phyloP scores from a whole-genome alignment of 83 land plant genomes.

The Larix sibirica region DNA sequence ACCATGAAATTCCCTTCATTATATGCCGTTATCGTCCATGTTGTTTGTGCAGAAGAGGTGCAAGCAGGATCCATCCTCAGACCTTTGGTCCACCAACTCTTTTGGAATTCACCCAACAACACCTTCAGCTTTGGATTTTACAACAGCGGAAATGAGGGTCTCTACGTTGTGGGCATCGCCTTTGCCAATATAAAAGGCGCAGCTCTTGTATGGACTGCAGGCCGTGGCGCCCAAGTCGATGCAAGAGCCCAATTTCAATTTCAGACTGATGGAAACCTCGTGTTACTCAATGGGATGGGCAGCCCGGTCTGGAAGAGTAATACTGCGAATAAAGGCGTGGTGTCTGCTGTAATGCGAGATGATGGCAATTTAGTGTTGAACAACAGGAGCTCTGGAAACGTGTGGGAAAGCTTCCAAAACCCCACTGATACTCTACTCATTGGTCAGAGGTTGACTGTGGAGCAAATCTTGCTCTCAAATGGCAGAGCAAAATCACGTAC shows the following conservation, averaged over 20 bases:
- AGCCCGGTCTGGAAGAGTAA: constrained; percentile 37
- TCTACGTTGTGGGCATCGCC: constrained; percentile 28
- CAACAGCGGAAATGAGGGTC: background rate
- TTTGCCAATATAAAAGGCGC: constrained; percentile 4
- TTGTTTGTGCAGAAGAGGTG: constrained; percentile 9
- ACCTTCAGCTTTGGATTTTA: constrained; percentile 38
- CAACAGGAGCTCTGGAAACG: constrained; percentile 10
- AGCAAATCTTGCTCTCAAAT: constrained; percentile 26
- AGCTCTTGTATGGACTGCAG: constrained; percentile 44
- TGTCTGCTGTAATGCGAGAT: constrained; percentile 35
- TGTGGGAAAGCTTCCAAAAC: constrained; percentile 56
- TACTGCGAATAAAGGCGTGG: constrained; percentile 35
- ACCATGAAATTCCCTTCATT: too few relatives aligned
- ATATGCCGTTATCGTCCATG: too few relatives aligned
- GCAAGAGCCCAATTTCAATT: constrained; percentile 26
- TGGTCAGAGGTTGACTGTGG: constrained; percentile 33
- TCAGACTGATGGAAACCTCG: constrained; percentile 38
- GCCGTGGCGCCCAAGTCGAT: constrained; percentile 20
- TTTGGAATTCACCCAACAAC: constrained; percentile 39
- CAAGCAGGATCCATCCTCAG: constrained; percentile 32
- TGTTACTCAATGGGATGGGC: constrained; percentile 34
- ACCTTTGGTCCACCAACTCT: constrained; percentile 23
- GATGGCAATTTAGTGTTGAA: constrained; percentile 42
- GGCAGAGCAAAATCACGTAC: constrained; percentile 26
- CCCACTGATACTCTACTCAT: constrained; percentile 55